These are phyloP conservation scores for Emergomyces africanus DNA, from an alignment of 2,329 filamentous ascomycete species.

Conservation along the genomic window DNA sequence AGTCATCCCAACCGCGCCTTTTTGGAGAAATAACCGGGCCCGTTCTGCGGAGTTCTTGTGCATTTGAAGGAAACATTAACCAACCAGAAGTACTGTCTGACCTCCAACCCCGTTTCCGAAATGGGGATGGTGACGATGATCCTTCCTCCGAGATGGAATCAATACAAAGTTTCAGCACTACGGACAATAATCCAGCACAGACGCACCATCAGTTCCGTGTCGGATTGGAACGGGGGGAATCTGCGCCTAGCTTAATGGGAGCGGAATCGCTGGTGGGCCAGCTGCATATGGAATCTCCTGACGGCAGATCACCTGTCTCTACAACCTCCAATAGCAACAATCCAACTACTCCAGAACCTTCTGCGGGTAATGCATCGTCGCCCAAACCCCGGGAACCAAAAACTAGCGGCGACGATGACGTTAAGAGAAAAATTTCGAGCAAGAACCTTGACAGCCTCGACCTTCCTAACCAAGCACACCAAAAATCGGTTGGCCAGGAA, in stretches of 20 bases:
- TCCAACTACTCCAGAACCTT: slow-evolving; percentile 13
- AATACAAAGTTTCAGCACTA: slow-evolving; percentile 1
- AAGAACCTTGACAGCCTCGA: neutral
- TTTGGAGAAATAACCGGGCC: slow-evolving; percentile 51
- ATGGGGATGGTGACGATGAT: slow-evolving; percentile 20
- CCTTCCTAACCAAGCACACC: neutral
- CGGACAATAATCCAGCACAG: slow-evolving; percentile 6
- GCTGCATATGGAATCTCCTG: slow-evolving; percentile 35
- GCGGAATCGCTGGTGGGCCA: slow-evolving; percentile 36
- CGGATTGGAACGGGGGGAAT: slow-evolving; percentile 20
- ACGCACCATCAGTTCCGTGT: slow-evolving; percentile 5
- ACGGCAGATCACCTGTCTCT: slow-evolving; percentile 20
- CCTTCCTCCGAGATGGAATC: slow-evolving; percentile 20
- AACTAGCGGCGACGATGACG: neutral
- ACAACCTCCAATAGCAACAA: slow-evolving; percentile 20
- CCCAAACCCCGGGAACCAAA: neutral
- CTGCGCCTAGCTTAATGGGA: slow-evolving; percentile 35
- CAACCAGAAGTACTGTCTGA: slow-evolving; percentile 15
- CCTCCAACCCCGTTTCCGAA: slow-evolving; percentile 10
- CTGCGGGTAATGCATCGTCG: neutral
- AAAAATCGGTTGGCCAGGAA: neutral
- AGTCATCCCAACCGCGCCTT: slow-evolving; percentile 27
- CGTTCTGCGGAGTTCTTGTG: slow-evolving; percentile 40
- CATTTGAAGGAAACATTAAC: slow-evolving; percentile 25
- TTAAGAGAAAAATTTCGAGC: neutral